phyloP scores from a whole-genome alignment of 306 rosid species.

The Senna tora region DNA sequence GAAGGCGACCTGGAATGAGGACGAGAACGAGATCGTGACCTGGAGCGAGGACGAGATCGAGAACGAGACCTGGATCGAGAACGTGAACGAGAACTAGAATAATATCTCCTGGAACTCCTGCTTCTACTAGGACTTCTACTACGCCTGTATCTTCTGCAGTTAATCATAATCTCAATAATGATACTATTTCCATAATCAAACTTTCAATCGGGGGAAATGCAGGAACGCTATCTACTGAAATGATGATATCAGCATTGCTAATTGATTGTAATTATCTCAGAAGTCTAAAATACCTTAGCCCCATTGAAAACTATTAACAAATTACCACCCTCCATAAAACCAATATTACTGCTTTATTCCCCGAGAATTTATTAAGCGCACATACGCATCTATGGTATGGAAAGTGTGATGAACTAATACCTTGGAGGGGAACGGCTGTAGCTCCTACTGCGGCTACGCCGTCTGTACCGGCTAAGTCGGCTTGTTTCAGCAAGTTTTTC shows the following conservation, averaged over 20 bases:
- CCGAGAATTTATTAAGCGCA: neutral
- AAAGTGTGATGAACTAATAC: conserved; percentile 39
- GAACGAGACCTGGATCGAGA: conserved; percentile 48
- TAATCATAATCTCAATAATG: conserved; percentile 17
- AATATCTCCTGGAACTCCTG: conserved; percentile 67
- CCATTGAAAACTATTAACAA: conserved; percentile 9
- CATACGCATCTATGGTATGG: neutral
- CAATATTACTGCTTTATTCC: conserved; percentile 7
- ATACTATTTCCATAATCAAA: conserved; percentile 6
- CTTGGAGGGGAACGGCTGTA: conserved; percentile 87
- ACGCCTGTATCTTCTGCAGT: conserved; percentile 67
- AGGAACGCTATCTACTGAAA: neutral
- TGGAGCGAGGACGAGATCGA: conserved; percentile 52
- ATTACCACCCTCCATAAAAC: conserved; percentile 21
- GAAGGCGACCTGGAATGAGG: conserved; percentile 51
- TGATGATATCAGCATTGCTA: neutral
- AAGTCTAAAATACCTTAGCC: neutral
- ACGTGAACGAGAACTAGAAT: conserved; percentile 63
- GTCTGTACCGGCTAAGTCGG: conserved; percentile 76
- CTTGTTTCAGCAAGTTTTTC: conserved; percentile 97
- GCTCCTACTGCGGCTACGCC: conserved; percentile 75
- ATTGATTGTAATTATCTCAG: neutral
- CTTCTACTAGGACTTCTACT: conserved; percentile 89
- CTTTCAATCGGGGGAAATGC: neutral
- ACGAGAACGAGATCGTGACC: conserved; percentile 48